Evolutionary conservation across 129 eudicot genomes (phyloP).

Genomic region (Solidago caesia): DNA sequence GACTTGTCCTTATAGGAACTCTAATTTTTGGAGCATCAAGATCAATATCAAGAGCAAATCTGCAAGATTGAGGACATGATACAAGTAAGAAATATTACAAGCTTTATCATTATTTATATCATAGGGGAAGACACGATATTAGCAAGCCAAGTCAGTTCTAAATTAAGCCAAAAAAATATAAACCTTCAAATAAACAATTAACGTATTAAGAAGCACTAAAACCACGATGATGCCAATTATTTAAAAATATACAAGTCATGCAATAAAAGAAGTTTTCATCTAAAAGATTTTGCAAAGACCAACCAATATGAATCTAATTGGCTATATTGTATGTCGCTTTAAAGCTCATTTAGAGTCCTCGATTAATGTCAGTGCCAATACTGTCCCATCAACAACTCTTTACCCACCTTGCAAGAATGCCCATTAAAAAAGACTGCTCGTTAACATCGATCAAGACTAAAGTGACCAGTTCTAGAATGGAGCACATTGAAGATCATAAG

Average conservation of each 20-base stretch:
- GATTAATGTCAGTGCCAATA: not conserved
- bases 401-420: not conserved
- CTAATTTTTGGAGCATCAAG: conserved; percentile 99
- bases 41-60: conserved; percentile 97
- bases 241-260: not conserved
- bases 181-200: not conserved
- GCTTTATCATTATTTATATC: conserved; percentile 12
- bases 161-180: conserved; percentile 7
- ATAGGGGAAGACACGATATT: conserved; percentile 11
- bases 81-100: conserved; percentile 4
- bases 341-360: no score
- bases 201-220: not conserved
- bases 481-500: not conserved
- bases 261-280: not conserved
- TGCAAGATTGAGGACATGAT: conserved; percentile 32
- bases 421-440: not conserved
- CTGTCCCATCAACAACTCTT: not conserved
- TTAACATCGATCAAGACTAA: not conserved
- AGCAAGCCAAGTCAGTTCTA: conserved; percentile 1
- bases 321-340: not conserved
- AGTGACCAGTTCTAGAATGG: not conserved
- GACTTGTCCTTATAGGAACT: conserved; percentile 60
- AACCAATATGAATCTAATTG: not conserved
- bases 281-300: conserved; percentile 1
- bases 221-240: not conserved